A percentile compares a stretch with the other conserved stretches of the same genome.
phyloP scores from a whole-genome alignment of 2,329 filamentous ascomycete genomes.

The Cladobotryum protrusum region DNA sequence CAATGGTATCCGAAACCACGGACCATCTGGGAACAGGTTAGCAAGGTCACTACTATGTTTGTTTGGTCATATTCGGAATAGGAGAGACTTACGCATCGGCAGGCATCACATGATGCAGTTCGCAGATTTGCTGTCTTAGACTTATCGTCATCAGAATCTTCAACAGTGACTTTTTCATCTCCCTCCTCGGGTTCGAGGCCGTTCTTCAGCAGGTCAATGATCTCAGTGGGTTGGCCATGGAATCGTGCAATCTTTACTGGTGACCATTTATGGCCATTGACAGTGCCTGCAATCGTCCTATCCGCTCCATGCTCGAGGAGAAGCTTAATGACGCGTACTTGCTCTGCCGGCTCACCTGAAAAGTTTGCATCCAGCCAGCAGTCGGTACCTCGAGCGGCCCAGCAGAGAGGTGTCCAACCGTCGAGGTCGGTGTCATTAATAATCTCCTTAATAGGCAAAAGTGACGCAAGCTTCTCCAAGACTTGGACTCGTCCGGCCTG shows the following conservation, averaged over 20 bases:
- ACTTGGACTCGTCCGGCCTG: conserved; percentile 7
- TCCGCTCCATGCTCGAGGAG: conserved; percentile 11
- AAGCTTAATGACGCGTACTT: conserved; percentile 9
- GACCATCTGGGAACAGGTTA: background rate
- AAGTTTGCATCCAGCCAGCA: background rate
- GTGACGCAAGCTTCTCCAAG: conserved; percentile 5
- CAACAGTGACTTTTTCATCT: background rate
- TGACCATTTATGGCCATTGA: conserved; percentile 6
- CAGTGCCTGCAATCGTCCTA: background rate
- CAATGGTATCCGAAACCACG: conserved; percentile 8
- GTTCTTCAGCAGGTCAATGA: conserved; percentile 7
- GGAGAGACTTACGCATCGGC: conserved; percentile 8
- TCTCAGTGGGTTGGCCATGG: conserved; percentile 1
- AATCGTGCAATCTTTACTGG: conserved; percentile 10
- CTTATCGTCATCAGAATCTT: conserved; percentile 4
- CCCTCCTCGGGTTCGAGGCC: conserved; percentile 2
- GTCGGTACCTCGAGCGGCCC: conserved; percentile 5
- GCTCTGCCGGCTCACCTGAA: conserved; percentile 6
- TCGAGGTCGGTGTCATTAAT: conserved; percentile 8
- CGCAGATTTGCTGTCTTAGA: conserved; percentile 2
- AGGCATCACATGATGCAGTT: conserved; percentile 5
- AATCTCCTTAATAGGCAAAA: conserved; percentile 5
- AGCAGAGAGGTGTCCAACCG: conserved; percentile 12
- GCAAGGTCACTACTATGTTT: background rate
- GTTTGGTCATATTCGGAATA: background rate